Evolutionary conservation across 1,139 yeast species (phyloP).

Genomic region (Pichia sp.): DNA sequence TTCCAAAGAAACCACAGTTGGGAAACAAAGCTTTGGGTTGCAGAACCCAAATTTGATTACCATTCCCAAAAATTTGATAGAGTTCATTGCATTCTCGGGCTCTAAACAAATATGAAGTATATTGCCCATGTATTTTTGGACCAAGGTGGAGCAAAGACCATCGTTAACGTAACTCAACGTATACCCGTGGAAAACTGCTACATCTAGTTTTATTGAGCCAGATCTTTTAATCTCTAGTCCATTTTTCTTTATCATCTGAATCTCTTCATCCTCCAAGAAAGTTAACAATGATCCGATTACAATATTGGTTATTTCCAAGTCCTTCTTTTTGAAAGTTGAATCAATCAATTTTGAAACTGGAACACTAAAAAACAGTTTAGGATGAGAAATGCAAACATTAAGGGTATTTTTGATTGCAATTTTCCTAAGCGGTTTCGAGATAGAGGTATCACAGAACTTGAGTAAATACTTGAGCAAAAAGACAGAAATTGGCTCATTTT

Average conservation of each 20-base stretch:
- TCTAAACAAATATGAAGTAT: slow-evolving; percentile 45
- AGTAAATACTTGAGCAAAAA: slow-evolving; percentile 53
- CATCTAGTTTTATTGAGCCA: slow-evolving; percentile 36
- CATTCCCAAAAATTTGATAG: slow-evolving; percentile 51
- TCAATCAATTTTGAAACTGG: slow-evolving; percentile 53
- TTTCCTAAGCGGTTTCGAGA: slow-evolving; percentile 35
- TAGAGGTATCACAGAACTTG: slow-evolving; percentile 42
- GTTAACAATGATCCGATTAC: slow-evolving; percentile 52
- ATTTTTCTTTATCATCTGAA: slow-evolving; percentile 37
- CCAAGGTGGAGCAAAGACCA: slow-evolving; percentile 68
- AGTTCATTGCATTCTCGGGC: slow-evolving; percentile 39
- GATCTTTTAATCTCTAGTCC: slow-evolving; percentile 37
- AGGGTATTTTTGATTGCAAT: slow-evolving; percentile 56
- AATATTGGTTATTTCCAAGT: slow-evolving; percentile 41
- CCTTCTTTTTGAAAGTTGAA: slow-evolving; percentile 37
- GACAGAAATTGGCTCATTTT: slow-evolving; percentile 52
- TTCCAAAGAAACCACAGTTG: slow-evolving; percentile 67
- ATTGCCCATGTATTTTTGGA: slow-evolving; percentile 53
- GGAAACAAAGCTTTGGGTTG: slow-evolving; percentile 65
- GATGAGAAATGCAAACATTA: slow-evolving; percentile 53
- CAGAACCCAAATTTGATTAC: slow-evolving; percentile 64
- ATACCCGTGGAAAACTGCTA: slow-evolving; percentile 52
- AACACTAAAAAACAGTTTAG: slow-evolving; percentile 55
- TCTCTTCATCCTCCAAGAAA: slow-evolving; percentile 52
- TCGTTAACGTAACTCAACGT: slow-evolving; percentile 48